A percentile compares a stretch with the other conserved stretches of the same genome.
phyloP scores from a whole-genome alignment of 495 filamentous ascomycete species.

The Penicillium angulare region DNA sequence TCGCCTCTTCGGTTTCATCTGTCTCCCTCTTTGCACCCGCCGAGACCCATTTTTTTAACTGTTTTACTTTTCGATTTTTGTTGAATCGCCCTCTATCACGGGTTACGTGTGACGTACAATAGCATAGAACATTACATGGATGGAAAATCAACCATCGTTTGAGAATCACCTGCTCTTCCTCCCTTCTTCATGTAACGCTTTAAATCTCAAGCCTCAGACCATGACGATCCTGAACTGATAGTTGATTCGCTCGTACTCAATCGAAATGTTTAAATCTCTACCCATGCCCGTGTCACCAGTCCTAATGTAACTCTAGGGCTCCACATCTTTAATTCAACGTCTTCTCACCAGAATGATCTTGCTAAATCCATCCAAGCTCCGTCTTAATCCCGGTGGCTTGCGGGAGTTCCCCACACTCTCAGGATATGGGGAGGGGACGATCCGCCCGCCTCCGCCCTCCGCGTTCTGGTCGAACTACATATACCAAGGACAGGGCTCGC shows the following conservation, averaged over 20 bases:
- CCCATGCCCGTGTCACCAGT: too few species aligned
- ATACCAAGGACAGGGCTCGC: too few species aligned
- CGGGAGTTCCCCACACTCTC: not conserved
- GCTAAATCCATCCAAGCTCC: not conserved
- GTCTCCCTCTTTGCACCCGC: conserved; percentile 27
- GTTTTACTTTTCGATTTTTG: conserved; percentile 14
- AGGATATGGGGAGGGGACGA: not conserved
- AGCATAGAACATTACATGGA: conserved; percentile 34
- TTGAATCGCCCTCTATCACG: conserved; percentile 16
- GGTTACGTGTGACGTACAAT: conserved; percentile 37
- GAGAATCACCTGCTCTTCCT: conserved; percentile 1
- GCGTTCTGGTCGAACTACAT: not conserved
- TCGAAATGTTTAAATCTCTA: too few species aligned
- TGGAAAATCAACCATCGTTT: conserved; percentile 31
- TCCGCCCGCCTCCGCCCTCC: not conserved
- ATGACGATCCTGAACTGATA: too few species aligned
- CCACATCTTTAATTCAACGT: not conserved
- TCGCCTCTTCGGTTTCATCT: conserved; percentile 27
- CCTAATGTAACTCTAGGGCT: not conserved
- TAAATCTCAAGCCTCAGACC: too few species aligned
- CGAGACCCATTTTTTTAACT: conserved; percentile 23
- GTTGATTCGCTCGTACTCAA: too few species aligned
- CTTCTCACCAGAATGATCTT: not conserved
- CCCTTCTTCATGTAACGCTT: not conserved
- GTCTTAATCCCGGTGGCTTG: not conserved